Evolutionary conservation across 768 basidiomycete species (phyloP), one percentile per base, ranked within the genome.

Genomic region (Amanita thiersii): DNA sequence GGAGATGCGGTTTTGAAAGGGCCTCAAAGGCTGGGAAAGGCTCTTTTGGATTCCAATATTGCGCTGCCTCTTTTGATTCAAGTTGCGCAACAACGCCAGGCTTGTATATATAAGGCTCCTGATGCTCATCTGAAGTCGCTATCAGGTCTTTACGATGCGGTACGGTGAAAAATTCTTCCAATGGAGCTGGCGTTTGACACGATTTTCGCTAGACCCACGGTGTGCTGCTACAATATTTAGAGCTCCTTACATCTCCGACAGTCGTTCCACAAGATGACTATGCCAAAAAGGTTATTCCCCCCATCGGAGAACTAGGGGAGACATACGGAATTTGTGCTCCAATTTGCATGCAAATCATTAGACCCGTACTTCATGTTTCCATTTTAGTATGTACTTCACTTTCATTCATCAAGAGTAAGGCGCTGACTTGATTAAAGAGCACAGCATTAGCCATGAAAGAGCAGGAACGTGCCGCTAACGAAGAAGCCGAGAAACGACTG

Each of bases 341-440:
- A 9, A 81, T 96, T 43, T 89, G 91, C 40, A 96, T 98, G 87
- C 90, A 93, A 56, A 83, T 98, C 44, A 74, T 89, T 28, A 78
- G 96, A 11, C 92, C 94, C 10, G 80, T 85, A 40, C 66, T 87
- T 32, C 77, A 86, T 48, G 64, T 64, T 6, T 62, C 69, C 20
- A 62, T 87, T 34, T 60, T 86, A 52, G 83, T 83, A 56, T 43
- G 72, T 63, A 30, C n/a, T n/a, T n/a, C n/a, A n/a, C n/a, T n/a
- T n/a, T n/a, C n/a, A n/a, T n/a, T n/a, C n/a, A n/a, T n/a, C n/a
- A n/a, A n/a, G n/a, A n/a, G n/a, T n/a, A n/a, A n/a, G n/a, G n/a
- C n/a, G n/a, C n/a, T n/a, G n/a, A 25, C 10, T 24, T 3, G 19
- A 11, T 11, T 39, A 20, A 49, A 86, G 82, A 67, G 63, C 45